These are phyloP conservation scores for Plectosphaerella cucumerina DNA, from an alignment of 2,329 filamentous ascomycete genomes.

Conservation along the genomic window DNA sequence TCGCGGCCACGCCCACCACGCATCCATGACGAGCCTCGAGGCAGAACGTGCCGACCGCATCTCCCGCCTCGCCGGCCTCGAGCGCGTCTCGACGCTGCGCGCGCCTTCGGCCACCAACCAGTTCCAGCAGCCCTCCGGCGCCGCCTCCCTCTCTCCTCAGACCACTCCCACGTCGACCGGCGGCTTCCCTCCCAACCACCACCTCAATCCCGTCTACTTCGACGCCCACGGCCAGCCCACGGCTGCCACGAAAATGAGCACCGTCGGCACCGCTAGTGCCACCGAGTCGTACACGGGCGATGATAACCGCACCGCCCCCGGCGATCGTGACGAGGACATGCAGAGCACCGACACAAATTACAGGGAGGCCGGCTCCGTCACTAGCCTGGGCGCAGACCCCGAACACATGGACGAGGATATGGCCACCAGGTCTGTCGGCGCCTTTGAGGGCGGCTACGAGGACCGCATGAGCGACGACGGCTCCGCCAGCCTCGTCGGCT, in stretches of 20 bases:
- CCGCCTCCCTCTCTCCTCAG: conserved; percentile 41
- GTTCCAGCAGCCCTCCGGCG: conserved; percentile 22
- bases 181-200: conserved; percentile 31
- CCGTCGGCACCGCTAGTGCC: conserved; percentile 85
- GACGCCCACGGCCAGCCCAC: conserved; percentile 67
- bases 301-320: conserved; percentile 45
- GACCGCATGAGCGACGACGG: conserved; percentile 85
- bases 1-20: conserved; percentile 53
- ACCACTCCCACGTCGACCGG: conserved; percentile 46
- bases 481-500: conserved; percentile 79
- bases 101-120: conserved; percentile 27
- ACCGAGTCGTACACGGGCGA: conserved; percentile 68
- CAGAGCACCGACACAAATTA: conserved; percentile 64
- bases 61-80: conserved; percentile 87
- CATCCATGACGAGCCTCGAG: conserved; percentile 72
- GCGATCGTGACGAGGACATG: conserved; percentile 62
- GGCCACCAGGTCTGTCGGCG: conserved; percentile 36
- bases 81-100: conserved; percentile 76
- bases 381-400: conserved; percentile 42
- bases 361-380: conserved; percentile 54
- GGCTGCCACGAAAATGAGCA: conserved; percentile 74
- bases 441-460: conserved; percentile 49
- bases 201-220: conserved; percentile 68
- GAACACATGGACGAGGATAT: conserved; percentile 52
- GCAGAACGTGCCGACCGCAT: conserved; percentile 94